Evolutionary conservation across 1,139 yeast species (phyloP).

Genomic region (Nakaseomyces kungkrabaensis): DNA sequence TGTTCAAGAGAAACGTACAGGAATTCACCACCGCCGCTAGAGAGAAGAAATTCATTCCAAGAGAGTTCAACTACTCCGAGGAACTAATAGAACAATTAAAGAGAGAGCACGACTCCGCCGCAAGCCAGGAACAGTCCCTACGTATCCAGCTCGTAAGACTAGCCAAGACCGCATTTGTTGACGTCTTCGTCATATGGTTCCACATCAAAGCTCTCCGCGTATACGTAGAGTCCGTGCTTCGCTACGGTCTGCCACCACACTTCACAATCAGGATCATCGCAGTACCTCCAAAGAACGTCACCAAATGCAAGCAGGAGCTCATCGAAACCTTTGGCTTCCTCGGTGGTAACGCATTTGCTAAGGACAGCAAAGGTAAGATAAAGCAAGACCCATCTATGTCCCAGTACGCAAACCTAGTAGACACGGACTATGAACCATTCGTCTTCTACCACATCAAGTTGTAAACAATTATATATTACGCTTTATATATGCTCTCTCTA

Average conservation of each 20-base stretch:
- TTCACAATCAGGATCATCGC: slow-evolving; percentile 49
- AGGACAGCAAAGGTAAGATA: slow-evolving; percentile 56
- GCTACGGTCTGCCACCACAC: slow-evolving; percentile 94
- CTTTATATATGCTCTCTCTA: too few relatives aligned
- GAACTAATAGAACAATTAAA: slow-evolving; percentile 61
- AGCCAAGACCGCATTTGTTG: slow-evolving; percentile 80
- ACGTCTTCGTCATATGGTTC: slow-evolving; percentile 75
- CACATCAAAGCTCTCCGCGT: slow-evolving; percentile 66
- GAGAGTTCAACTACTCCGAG: slow-evolving; percentile 85
- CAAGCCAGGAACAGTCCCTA: slow-evolving; percentile 60
- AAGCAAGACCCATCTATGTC: slow-evolving; percentile 50
- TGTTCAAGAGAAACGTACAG: slow-evolving; percentile 69
- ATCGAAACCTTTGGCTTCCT: slow-evolving; percentile 72
- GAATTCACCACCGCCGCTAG: slow-evolving; percentile 66
- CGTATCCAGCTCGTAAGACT: slow-evolving; percentile 74
- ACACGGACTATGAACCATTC: slow-evolving; percentile 92
- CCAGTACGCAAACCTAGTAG: slow-evolving; percentile 87
- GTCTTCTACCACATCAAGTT: slow-evolving; percentile 57
- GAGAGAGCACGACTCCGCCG: slow-evolving; percentile 68
- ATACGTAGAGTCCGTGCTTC: slow-evolving; percentile 62
- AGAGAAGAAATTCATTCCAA: slow-evolving; percentile 83
- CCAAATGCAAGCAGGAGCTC: slow-evolving; percentile 58
- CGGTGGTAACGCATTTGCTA: slow-evolving; percentile 76
- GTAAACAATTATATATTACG: slow-evolving; percentile 1
- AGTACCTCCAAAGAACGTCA: slow-evolving; percentile 35